A percentile compares a stretch with the other conserved stretches of the same genome.
Evolutionary conservation across 2,329 filamentous ascomycete species (phyloP).

Genomic region (Aspergillus awamori): DNA sequence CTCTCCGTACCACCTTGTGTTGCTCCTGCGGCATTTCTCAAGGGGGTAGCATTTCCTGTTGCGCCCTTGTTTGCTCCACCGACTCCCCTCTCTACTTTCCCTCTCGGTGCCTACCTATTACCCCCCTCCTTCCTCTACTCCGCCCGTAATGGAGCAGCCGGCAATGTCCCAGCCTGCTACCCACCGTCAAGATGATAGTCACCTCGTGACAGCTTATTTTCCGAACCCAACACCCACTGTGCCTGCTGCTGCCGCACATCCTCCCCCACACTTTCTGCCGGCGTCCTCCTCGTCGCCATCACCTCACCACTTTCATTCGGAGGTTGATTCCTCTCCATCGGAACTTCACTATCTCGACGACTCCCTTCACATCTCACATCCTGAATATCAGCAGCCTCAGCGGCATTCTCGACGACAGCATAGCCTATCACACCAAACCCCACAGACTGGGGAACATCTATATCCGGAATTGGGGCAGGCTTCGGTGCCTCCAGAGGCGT

Average conservation of each 20-base stretch:
- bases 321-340: conserved; percentile 19
- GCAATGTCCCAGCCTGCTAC: conserved; percentile 42
- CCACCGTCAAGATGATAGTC: conserved; percentile 35
- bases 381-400: conserved; percentile 24
- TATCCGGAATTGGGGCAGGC: conserved; percentile 22
- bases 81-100: conserved; percentile 7
- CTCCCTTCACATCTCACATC: conserved; percentile 22
- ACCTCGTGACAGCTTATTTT: conserved; percentile 28
- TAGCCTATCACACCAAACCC: conserved; percentile 4
- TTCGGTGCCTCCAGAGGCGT: conserved; percentile 25
- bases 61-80: conserved; percentile 26
- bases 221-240: conserved; percentile 21
- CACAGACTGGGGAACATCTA: conserved; percentile 22
- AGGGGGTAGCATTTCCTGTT: conserved; percentile 17
- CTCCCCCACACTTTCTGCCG: conserved; percentile 14
- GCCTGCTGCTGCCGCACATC: conserved; percentile 22
- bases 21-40: conserved; percentile 22
- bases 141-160: conserved; percentile 34
- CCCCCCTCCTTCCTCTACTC: conserved; percentile 14
- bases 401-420: conserved; percentile 16
- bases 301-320: conserved; percentile 8
- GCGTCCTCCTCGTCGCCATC: conserved; percentile 12
- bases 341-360: conserved; percentile 26
- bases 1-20: conserved; percentile 26
- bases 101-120: conserved; percentile 7